A percentile compares a stretch with the other conserved stretches of the same genome.
Evolutionary conservation across 139 green algal genomes (phyloP).

Genomic region (Mesostigma viride): DNA sequence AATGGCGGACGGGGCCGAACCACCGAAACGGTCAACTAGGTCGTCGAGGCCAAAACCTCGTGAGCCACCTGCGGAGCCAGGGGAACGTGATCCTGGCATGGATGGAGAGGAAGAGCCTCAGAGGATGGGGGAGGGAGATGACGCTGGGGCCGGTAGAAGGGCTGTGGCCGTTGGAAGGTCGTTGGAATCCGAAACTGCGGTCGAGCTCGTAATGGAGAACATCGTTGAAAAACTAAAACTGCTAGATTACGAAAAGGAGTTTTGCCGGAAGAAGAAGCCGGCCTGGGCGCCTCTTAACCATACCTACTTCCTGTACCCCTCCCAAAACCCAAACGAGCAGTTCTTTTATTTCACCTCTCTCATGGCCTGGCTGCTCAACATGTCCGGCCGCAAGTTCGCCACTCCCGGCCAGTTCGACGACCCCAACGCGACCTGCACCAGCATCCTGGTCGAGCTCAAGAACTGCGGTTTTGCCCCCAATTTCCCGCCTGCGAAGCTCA

Average conservation of each 20-base stretch:
- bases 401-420: conserved; percentile 62
- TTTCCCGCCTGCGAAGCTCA: conserved; percentile 52
- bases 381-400: conserved; percentile 35
- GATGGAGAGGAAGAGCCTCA: too few species aligned
- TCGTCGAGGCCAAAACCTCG: too few species aligned
- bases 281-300: conserved; percentile 38
- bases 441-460: conserved; percentile 34
- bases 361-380: conserved; percentile 44
- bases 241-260: conserved; percentile 60
- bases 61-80: too few species aligned
- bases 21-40: too few species aligned
- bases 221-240: conserved; percentile 66
- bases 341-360: conserved; percentile 66
- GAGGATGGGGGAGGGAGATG: too few species aligned
- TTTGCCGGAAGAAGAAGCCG: conserved; percentile 38
- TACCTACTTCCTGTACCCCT: conserved; percentile 43
- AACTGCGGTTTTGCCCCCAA: conserved; percentile 39
- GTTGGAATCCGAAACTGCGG: background rate
- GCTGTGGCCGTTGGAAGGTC: background rate
- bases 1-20: too few species aligned
- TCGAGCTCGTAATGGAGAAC: conserved; percentile 43
- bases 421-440: conserved; percentile 49
- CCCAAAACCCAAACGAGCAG: conserved; percentile 41
- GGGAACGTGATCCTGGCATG: too few species aligned
- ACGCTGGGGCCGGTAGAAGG: too few species aligned